Evolutionary conservation across 1,284 basidiomycete genomes (phyloP).

Genomic region (Pascua guehoae): DNA sequence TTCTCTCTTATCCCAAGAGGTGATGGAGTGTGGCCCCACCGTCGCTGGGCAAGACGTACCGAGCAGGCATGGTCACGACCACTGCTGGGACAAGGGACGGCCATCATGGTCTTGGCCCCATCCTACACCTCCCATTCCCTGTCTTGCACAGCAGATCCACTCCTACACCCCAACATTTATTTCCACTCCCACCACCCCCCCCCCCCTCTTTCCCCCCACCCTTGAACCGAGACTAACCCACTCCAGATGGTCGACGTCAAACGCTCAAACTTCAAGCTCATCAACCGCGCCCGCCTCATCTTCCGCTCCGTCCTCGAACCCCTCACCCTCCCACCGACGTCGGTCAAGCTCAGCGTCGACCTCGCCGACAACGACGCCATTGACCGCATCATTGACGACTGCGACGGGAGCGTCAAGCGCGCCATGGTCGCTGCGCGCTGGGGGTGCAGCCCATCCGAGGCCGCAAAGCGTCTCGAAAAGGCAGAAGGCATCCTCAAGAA

Average conservation of each 20-base stretch:
- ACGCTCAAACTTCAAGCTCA: conserved; percentile 12
- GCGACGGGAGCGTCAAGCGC: conserved; percentile 18
- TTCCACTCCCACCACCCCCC: no score
- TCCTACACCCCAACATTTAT: no score
- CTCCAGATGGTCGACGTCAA: conserved; percentile 14
- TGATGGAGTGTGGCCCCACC: no score
- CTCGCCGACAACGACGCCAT: conserved; percentile 11
- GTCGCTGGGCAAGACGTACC: no score
- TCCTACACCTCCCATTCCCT: no score
- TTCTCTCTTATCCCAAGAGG: no score
- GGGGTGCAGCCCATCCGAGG: conserved; percentile 11
- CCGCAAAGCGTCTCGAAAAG: conserved; percentile 3
- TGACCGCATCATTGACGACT: conserved; percentile 15
- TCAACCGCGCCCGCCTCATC: conserved; percentile 11
- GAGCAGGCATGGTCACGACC: no score
- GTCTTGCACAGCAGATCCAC: no score
- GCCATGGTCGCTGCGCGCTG: conserved; percentile 21
- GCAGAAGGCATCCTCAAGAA: conserved; percentile 15
- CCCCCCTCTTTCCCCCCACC: no score
- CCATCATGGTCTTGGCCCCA: no score
- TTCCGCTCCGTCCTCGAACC: conserved; percentile 12
- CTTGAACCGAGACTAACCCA: neutral
- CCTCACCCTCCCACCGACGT: neutral
- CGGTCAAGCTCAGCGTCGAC: neutral
- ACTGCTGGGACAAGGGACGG: no score